A percentile compares a stretch with the other conserved stretches of the same genome.
Conservation (phyloP, 306 rosid genomes). For the Rubus idaeus region DNA sequence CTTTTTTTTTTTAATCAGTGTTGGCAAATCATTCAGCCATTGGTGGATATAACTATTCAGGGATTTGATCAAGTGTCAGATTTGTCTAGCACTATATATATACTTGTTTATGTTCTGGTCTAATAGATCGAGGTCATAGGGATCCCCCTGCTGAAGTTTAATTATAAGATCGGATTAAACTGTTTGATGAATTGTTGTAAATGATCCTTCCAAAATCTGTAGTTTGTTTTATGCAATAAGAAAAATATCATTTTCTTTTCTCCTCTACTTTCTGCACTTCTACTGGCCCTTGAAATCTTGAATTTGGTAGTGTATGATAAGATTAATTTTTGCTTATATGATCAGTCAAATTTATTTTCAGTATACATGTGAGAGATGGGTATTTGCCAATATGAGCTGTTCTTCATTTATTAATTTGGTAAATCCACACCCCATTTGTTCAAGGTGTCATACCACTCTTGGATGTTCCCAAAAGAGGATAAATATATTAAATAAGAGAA, state of each 20-base stretch:
- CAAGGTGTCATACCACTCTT: slow-evolving; percentile 8
- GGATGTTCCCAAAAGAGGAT: slow-evolving; percentile 17
- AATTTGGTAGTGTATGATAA: background rate
- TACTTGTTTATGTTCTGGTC: background rate
- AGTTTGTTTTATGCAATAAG: background rate
- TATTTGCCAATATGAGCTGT: slow-evolving; percentile 8
- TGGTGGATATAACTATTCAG: slow-evolving; percentile 9
- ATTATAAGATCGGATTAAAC: background rate
- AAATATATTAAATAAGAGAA: slow-evolving; percentile 9
- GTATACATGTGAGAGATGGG: slow-evolving; percentile 10
- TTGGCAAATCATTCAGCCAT: slow-evolving; percentile 27
- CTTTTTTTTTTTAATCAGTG: background rate
- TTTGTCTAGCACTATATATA: slow-evolving; percentile 17
- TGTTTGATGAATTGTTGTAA: background rate
- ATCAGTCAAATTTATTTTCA: background rate
- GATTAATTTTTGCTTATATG: background rate
- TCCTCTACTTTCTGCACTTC: background rate
- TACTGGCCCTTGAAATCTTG: background rate
- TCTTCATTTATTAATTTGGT: background rate
- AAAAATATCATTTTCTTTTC: background rate
- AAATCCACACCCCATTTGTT: slow-evolving; percentile 15
- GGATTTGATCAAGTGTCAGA: slow-evolving; percentile 15
- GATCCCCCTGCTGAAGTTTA: background rate
- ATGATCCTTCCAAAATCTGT: background rate
- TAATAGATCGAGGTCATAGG: slow-evolving; percentile 3